A percentile compares a stretch with the other conserved stretches of the same genome.
Conservation (phyloP, 805 yeast species). For the Starmerella geochares region DNA sequence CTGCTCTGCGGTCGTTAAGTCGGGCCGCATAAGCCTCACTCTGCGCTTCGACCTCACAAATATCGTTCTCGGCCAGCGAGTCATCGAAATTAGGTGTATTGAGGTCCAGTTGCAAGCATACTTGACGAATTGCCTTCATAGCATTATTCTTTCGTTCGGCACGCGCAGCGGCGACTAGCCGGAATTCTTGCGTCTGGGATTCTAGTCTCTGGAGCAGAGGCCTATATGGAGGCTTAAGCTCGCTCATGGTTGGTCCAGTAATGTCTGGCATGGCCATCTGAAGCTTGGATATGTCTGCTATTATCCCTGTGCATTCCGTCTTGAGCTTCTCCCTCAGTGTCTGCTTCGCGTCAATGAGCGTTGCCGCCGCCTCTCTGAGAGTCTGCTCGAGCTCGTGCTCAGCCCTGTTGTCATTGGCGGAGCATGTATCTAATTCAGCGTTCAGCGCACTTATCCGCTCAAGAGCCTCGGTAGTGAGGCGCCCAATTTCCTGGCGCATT, state of each 20-base stretch:
- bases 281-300: neutral
- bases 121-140: neutral
- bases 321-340: neutral
- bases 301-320: neutral
- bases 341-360: neutral
- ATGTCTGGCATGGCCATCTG: conserved; percentile 1
- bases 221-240: conserved; percentile 1
- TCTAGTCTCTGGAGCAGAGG: neutral
- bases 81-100: neutral
- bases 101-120: neutral
- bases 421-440: neutral
- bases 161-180: neutral
- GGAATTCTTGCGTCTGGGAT: neutral
- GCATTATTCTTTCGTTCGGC: neutral
- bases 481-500: neutral
- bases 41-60: neutral
- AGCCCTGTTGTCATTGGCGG: neutral
- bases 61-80: neutral
- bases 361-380: neutral
- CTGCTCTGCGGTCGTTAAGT: neutral
- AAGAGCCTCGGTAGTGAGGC: neutral
- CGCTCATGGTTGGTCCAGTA: neutral
- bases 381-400: neutral
- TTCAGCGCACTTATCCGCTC: neutral
- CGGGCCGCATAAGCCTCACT: neutral